Conservation (phyloP, 148 eudicot genomes). For the Rhododendron simsii region DNA sequence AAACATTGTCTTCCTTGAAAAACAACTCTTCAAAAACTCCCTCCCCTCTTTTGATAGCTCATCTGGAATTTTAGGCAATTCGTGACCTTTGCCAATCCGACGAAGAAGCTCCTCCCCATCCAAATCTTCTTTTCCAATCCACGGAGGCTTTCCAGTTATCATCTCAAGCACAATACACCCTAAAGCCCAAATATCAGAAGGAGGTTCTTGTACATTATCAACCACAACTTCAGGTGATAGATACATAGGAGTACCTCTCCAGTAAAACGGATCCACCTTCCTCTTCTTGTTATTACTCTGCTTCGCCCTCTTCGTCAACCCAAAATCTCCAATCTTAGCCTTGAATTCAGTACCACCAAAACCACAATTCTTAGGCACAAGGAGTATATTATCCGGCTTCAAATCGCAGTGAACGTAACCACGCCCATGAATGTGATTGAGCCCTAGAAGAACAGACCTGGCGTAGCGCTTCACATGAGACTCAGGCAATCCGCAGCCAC, state of each 20-base stretch:
- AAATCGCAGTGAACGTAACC: slow-evolving; percentile 47
- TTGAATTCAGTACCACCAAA: slow-evolving; percentile 11
- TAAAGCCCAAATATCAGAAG: slow-evolving; percentile 51
- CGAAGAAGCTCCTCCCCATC: slow-evolving; percentile 16
- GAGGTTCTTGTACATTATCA: slow-evolving; percentile 30
- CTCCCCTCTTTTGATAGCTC: slow-evolving; percentile 26
- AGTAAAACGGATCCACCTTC: slow-evolving; percentile 26
- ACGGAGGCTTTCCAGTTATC: slow-evolving; percentile 38
- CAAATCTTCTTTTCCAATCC: slow-evolving; percentile 19
- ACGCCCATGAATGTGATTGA: slow-evolving; percentile 24
- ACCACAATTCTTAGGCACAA: slow-evolving; percentile 16
- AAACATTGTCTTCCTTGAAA: slow-evolving; percentile 28
- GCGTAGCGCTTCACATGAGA: slow-evolving; percentile 23
- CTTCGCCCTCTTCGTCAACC: slow-evolving; percentile 29
- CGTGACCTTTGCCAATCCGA: slow-evolving; percentile 21
- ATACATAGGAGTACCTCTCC: slow-evolving; percentile 42
- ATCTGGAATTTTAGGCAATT: slow-evolving; percentile 24
- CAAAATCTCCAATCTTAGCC: slow-evolving; percentile 46
- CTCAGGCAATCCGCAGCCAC: slow-evolving; percentile 27
- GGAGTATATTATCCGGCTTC: slow-evolving; percentile 42
- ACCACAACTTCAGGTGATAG: slow-evolving; percentile 40
- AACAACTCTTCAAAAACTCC: slow-evolving; percentile 40
- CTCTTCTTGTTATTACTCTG: slow-evolving; percentile 17
- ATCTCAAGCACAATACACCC: slow-evolving; percentile 51
- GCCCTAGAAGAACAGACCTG: slow-evolving; percentile 30